Evolutionary conservation across 257 asterid genomes (phyloP), one percentile per base, ranked within the genome.

Genomic region (Fraxinus americana): DNA sequence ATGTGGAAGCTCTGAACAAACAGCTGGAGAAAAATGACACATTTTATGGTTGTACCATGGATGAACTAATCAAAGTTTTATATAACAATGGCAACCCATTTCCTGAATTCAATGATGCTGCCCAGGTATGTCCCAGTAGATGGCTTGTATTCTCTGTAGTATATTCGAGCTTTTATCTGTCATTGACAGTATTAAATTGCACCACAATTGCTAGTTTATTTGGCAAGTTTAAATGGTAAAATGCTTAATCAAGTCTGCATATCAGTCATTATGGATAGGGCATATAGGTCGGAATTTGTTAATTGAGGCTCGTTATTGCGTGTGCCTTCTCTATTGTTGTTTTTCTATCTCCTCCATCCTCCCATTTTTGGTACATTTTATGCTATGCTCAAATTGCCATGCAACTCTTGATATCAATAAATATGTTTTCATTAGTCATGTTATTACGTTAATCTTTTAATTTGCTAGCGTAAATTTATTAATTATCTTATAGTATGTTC

Each of bases 31-130:
- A 95, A 85, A 79, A 88, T 79, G 97, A 89, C 68, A 14, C 78
- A 38, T 90, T 91, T 71, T 95, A 91, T 79, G 97, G 98, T 75
- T 86, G 78, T 78, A 95, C 97, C 19, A 36, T 95, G 83, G 91
- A 88, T 19, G 97, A 95, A 89, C 98, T 95, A 29, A 78, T 95
- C 70, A 89, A 80, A 85, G 87, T 83, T 69, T 82, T 97, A 19
- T 92, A 95, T 88, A 95, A 92, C 85, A 88, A 88, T 32, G 98
- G 99, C 27, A 92, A 91, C 79, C 99, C 99, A 11, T 80, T 91
- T 76, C 90, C 96, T 29, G 99, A 93, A 81, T 95, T 92, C 85
- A 88, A 88, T 72, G 86, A 86, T 85, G 98, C 99, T 77, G 91
- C 98, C 85, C 97, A 94, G 98, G 99, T 95, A 84, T 57, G 74